Conservation (phyloP, 768 basidiomycete genomes). For the Termitomyces sp. region DNA sequence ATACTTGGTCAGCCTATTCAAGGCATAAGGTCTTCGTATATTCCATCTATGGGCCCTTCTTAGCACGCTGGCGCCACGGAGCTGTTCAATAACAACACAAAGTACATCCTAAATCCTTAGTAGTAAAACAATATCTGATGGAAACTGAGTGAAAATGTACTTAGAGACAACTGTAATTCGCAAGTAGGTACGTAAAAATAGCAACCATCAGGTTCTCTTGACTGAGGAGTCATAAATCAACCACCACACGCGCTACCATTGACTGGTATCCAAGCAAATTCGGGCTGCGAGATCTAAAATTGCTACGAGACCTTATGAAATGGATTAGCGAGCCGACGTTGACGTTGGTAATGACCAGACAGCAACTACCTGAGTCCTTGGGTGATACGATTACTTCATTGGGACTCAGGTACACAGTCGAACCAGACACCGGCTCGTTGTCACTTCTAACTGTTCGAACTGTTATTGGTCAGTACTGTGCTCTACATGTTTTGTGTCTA, state of each 20-base stretch:
- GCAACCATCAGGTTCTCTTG: neutral
- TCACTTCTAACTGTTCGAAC: too few relatives aligned
- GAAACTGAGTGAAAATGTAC: neutral
- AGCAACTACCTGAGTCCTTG: neutral
- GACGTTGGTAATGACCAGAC: neutral
- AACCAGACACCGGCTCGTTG: neutral
- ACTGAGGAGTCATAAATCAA: neutral
- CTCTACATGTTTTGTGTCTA: neutral
- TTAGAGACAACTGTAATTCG: neutral
- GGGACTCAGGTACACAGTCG: too few relatives aligned
- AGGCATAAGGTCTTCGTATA: neutral
- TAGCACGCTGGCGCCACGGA: neutral
- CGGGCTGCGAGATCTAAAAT: neutral
- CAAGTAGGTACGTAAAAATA: neutral
- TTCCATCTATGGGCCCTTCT: neutral
- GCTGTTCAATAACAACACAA: neutral
- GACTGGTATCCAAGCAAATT: neutral
- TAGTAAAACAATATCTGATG: neutral
- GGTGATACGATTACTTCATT: too few relatives aligned
- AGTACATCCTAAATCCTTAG: neutral
- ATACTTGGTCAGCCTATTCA: neutral
- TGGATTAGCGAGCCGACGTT: neutral
- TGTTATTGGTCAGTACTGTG: too few relatives aligned
- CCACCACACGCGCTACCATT: neutral
- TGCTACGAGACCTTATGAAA: neutral